Percentiles rank a stretch among this genome's conserved stretches.
These are phyloP conservation scores for Podospora sp. DNA, from an alignment of 495 filamentous ascomycete species.

Conservation along the genomic window DNA sequence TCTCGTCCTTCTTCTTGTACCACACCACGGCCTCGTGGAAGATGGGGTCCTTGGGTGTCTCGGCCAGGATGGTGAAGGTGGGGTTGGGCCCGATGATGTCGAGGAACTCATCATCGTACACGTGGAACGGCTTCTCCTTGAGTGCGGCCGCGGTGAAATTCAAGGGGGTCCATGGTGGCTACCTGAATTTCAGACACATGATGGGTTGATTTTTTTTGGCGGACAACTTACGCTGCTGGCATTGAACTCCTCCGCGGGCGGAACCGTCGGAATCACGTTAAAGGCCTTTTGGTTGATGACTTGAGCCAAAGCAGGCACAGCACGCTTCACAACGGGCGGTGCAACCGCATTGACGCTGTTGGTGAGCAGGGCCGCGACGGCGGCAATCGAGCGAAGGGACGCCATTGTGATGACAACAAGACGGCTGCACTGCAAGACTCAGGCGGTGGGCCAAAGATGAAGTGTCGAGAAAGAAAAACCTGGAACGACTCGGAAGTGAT, in stretches of 20 bases:
- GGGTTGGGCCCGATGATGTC: conserved; percentile 47
- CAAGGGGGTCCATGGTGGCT: conserved; percentile 32
- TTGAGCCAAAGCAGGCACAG: conserved; percentile 43
- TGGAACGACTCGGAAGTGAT: not conserved
- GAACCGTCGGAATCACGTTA: conserved; percentile 38
- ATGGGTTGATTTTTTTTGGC: not conserved
- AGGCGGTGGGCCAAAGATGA: not conserved
- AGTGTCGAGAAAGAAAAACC: not conserved
- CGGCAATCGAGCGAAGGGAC: conserved; percentile 19
- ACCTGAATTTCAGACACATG: not conserved
- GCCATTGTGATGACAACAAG: conserved; percentile 12
- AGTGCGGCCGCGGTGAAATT: conserved; percentile 34
- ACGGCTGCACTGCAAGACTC: not conserved
- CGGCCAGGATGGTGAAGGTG: conserved; percentile 47
- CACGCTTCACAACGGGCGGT: conserved; percentile 13
- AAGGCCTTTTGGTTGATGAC: conserved; percentile 47
- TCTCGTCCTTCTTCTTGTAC: conserved; percentile 51
- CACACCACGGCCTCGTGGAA: conserved; percentile 58
- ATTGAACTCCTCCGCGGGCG: conserved; percentile 23
- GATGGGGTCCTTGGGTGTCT: conserved; percentile 43
- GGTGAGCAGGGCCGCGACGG: conserved; percentile 15
- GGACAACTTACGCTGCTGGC: conserved; percentile 20
- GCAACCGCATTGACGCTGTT: conserved; percentile 1
- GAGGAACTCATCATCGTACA: conserved; percentile 50
- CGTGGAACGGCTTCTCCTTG: conserved; percentile 46